Conservation (phyloP, 331 rosid genomes). For the Cucumis variabilis region DNA sequence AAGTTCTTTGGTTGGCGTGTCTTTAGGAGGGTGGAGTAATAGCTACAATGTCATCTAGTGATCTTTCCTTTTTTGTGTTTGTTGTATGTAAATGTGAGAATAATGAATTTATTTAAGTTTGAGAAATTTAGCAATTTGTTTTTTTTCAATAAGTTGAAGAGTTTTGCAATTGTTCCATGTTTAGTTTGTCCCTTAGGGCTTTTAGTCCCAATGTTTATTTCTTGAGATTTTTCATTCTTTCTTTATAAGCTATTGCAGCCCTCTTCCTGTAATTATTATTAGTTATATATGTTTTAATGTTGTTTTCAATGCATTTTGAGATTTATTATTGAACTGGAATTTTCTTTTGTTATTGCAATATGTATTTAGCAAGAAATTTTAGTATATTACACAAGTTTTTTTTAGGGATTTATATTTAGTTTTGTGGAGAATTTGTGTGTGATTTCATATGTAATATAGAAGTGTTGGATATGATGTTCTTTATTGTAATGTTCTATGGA, state of each 20-base stretch:
- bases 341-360: not conserved
- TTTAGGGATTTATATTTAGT: too few relatives aligned
- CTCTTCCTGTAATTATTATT: not conserved
- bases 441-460: too few relatives aligned
- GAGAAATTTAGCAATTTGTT: not conserved
- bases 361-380: too few relatives aligned
- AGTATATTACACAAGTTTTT: too few relatives aligned
- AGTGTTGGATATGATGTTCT: too few relatives aligned
- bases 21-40: not conserved
- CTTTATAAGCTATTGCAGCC: not conserved
- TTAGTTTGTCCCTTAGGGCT: not conserved
- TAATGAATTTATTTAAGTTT: not conserved
- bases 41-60: not conserved
- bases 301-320: constrained; percentile 6
- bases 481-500: too few relatives aligned
- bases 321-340: constrained; percentile 10
- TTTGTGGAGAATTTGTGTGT: too few relatives aligned
- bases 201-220: not conserved
- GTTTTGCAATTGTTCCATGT: not conserved
- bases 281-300: not conserved
- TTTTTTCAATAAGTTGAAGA: not conserved
- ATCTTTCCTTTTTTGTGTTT: not conserved
- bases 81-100: not conserved
- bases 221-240: not conserved
- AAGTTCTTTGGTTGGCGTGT: not conserved